These are phyloP conservation scores for Plasmodium sp. DNA, from an alignment of 169 alveolate species.

Conservation along the genomic window DNA sequence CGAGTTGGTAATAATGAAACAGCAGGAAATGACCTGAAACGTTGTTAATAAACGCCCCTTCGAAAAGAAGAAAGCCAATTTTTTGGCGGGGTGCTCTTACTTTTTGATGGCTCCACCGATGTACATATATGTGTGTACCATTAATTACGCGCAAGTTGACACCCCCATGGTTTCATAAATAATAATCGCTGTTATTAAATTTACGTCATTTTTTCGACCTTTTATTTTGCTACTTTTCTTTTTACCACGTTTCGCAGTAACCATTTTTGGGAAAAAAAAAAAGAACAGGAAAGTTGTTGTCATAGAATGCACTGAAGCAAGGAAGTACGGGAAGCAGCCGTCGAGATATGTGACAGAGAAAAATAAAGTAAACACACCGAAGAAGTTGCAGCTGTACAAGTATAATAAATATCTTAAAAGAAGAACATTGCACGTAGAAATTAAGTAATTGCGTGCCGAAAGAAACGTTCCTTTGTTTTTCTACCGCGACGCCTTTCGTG, in stretches of 20 bases:
- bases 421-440: conserved; percentile 85
- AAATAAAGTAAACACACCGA: conserved; percentile 86
- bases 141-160: background rate
- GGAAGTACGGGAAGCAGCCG: conserved; percentile 83
- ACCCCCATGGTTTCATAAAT: background rate
- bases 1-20: conserved; percentile 23
- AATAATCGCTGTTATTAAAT: background rate
- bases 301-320: conserved; percentile 85
- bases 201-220: background rate
- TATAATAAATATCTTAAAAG: conserved; percentile 84
- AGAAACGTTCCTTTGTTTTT: background rate
- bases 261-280: conserved; percentile 56
- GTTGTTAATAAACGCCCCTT: background rate
- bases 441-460: conserved; percentile 47
- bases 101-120: background rate
- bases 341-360: conserved; percentile 84
- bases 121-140: background rate
- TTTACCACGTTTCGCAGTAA: conserved; percentile 5
- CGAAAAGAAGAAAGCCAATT: background rate
- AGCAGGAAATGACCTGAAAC: background rate
- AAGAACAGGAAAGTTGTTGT: conserved; percentile 78
- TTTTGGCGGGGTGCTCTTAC: background rate
- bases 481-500: background rate
- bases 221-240: background rate
- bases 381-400: conserved; percentile 83